Base-by-base conservation (phyloP, 2,329 filamentous ascomycete species). In the Penicillium sp. region DNA sequence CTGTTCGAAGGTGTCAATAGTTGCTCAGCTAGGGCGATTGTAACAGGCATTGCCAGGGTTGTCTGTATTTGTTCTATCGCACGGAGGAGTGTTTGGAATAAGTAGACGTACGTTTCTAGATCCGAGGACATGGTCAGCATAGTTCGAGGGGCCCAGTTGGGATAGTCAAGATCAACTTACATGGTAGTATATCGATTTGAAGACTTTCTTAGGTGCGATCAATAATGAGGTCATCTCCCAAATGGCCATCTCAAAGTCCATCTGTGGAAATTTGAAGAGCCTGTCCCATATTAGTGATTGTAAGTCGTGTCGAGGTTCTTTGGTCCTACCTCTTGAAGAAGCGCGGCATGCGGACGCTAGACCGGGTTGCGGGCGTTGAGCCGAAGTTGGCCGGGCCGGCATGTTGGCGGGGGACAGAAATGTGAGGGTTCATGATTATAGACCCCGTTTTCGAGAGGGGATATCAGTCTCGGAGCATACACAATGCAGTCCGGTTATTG, bases 161-260 rank as follows among this genome's bases (percentile, higher is more conserved):
- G 14, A 7, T 35, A 22, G 36, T 33, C 42, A 30, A 33, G 30
- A 26, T n/a, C 17, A 74, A 74, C 79, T 62, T 74, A 86, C 84
- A 73, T 88, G 85, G 67, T 88, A 87, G 71, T 88, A 88, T 71
- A 88, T 87, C 42, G 84, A 86, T 59, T 86, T 78, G 70, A 88
- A 88, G 48, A 88, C 86, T 69, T 88, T 88, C 75, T 88, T 88
- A 0, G 86, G 86, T 31, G 85, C 83, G 68, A 88, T 84, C 61
- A 88, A 78, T 50, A 88, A 76, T 65, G 82, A 84, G 59, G 84
- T 86, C 82, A 88, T 88, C 71, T 88, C 86, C 86, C 86, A 88
- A 63, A 87, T 82, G 19, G 86, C 86, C 79, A 87, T 87, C 69
- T 88, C 86, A 69, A 88, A 88, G 76, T 88, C 86, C 86, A 88